A percentile compares a stretch with the other conserved stretches of the same genome.
These are phyloP conservation scores for Penicillium nucicola DNA, from an alignment of 495 filamentous ascomycete genomes.

Conservation along the genomic window DNA sequence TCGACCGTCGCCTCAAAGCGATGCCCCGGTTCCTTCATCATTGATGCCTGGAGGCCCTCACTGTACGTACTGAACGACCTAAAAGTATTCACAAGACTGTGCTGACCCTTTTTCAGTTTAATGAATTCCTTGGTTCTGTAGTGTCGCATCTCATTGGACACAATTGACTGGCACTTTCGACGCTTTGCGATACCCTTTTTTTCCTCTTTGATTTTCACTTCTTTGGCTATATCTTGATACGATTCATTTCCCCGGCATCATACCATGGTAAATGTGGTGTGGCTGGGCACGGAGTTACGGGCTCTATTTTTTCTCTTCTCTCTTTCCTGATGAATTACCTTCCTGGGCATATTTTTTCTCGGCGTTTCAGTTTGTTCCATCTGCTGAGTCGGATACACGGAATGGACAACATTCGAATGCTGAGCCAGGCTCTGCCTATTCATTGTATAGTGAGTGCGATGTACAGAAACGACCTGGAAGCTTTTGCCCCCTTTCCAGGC, in stretches of 20 bases:
- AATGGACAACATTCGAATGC: background rate
- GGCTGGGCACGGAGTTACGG: conserved; percentile 18
- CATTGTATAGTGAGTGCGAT: conserved; percentile 19
- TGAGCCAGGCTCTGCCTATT: background rate
- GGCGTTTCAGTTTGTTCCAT: background rate
- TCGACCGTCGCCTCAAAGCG: conserved; percentile 27
- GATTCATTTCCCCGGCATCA: conserved; percentile 5
- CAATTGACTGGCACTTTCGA: conserved; percentile 3
- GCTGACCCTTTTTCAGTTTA: conserved; percentile 14
- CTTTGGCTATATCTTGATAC: conserved; percentile 9
- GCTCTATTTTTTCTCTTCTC: background rate
- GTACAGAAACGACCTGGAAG: conserved; percentile 13
- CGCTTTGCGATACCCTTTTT: conserved; percentile 22
- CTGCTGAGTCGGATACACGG: background rate
- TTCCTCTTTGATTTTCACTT: conserved; percentile 7
- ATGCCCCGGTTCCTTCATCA: conserved; percentile 25
- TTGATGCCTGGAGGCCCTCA: conserved; percentile 33
- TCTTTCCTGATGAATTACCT: background rate
- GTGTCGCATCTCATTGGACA: conserved; percentile 3
- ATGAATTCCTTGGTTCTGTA: conserved; percentile 6
- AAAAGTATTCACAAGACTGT: no score
- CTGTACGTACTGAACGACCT: no score
- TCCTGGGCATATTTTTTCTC: background rate
- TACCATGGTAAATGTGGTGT: conserved; percentile 13
- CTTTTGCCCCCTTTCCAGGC: background rate